These are phyloP conservation scores for Erodium texanum DNA, from an alignment of 441 rosid species.

Conservation along the genomic window DNA sequence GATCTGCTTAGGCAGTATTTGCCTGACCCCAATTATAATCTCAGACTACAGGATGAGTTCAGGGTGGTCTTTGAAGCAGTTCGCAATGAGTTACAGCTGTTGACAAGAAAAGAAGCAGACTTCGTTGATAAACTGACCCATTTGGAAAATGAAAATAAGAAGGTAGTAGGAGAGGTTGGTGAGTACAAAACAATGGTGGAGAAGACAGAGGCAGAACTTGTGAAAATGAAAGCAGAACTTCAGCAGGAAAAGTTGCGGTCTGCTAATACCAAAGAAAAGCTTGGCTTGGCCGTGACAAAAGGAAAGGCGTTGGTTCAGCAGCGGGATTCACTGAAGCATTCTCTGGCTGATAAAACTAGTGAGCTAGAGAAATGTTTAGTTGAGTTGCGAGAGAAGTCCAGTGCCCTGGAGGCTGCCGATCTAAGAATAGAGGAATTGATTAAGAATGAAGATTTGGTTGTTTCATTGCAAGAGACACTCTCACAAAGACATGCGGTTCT, in stretches of 20 bases:
- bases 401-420: conserved; percentile 52
- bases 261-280: conserved; percentile 82
- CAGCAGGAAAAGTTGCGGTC: conserved; percentile 73
- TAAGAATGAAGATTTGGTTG: conserved; percentile 42
- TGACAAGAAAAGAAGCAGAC: conserved; percentile 48
- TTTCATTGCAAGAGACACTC: conserved; percentile 55
- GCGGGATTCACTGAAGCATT: conserved; percentile 70
- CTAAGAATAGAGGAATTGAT: conserved; percentile 44
- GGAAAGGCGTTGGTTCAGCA: conserved; percentile 93
- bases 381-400: conserved; percentile 55
- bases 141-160: conserved; percentile 49
- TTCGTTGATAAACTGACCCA: conserved; percentile 37
- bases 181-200: conserved; percentile 39
- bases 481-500: conserved; percentile 38
- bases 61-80: conserved; percentile 48
- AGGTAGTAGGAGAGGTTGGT: conserved; percentile 49
- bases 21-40: conserved; percentile 34
- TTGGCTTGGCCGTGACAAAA: conserved; percentile 88
- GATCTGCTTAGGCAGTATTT: conserved; percentile 68
- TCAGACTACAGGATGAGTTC: conserved; percentile 44
- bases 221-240: conserved; percentile 41
- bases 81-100: conserved; percentile 47
- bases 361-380: conserved; percentile 65
- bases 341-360: conserved; percentile 53
- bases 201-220: conserved; percentile 38